These are phyloP conservation scores for Astragalus glycyphyllos DNA, from an alignment of 306 rosid species.

Conservation along the genomic window DNA sequence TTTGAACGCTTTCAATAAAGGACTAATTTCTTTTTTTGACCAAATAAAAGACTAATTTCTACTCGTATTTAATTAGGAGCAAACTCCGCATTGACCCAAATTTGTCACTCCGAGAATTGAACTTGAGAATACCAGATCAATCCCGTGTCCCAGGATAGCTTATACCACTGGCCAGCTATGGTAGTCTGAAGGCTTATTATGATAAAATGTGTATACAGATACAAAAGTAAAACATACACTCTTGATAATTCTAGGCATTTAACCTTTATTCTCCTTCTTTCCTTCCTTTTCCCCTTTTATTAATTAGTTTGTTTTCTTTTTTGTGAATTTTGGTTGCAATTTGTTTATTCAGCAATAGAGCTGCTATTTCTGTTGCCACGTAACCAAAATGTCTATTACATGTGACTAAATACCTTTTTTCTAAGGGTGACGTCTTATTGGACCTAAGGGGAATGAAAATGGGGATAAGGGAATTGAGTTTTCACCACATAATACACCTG, in stretches of 20 bases:
- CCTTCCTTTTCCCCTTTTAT: slow-evolving; percentile 28
- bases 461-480: slow-evolving; percentile 7
- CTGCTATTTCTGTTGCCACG: slow-evolving; percentile 51
- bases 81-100: no score
- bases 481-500: background rate
- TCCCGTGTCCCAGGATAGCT: no score
- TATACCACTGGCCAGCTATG: no score
- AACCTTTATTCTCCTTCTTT: slow-evolving; percentile 43
- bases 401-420: slow-evolving; percentile 43
- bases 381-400: slow-evolving; percentile 48
- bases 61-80: no score
- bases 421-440: background rate
- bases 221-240: slow-evolving; percentile 37
- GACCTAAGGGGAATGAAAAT: slow-evolving; percentile 11
- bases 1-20: no score
- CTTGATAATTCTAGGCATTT: slow-evolving; percentile 46
- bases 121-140: no score
- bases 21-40: no score
- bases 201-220: slow-evolving; percentile 36
- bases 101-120: no score
- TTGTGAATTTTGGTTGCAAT: slow-evolving; percentile 61
- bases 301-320: slow-evolving; percentile 52
- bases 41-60: no score
- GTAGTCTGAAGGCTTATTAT: slow-evolving; percentile 30
- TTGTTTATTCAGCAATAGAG: slow-evolving; percentile 35